Evolutionary conservation across 164 flowering plant species (phyloP), one percentile per base, ranked within the genome.

Genomic region (Pachysandra terminalis): DNA sequence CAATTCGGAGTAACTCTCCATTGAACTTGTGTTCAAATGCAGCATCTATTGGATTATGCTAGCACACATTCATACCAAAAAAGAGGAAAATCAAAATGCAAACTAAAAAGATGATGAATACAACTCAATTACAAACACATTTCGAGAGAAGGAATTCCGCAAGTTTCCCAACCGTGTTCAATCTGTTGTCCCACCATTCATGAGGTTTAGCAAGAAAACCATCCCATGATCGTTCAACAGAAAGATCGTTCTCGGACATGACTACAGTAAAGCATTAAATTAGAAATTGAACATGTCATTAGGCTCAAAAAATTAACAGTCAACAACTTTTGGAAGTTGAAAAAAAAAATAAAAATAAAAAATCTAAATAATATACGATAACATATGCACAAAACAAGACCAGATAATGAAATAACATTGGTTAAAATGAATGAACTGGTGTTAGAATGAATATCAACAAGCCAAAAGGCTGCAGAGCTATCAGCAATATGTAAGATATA

Each of bases 1-100:
- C 40, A 19, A 72, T 52, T 61, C 61, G 65, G 23, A 76, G 58
- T 56, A 71, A 26, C 19, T 24, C 23, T 3, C 67, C 71, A 66
- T 17, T 54, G 27, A 9, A 58, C 68, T 73, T 70, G 57, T 68
- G 71, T 57, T 68, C 70, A 64, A 70, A 77, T 40, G 75, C 80
- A 61, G 76, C 73, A 52, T 16, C 35, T 21, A 49, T 70, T 22
- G 60, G 61, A 49, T 45, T 67, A 15, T 6, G 25, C 78, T 71
- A 68, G n/a, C 17, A 15, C 1, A n/a, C 0, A 19, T 59, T 41
- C 19, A 27, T 14, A 61, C 35, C 22, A 22, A 22, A 2, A 27
- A 41, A 49, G 40, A 10, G 19, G 35, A 12, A 27, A 9, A 23
- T 17, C 2, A 37, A 13, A 23, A 59, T 3, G 3, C 26, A 17